phyloP scores from a whole-genome alignment of 176 grass and related monocot genomes.

The Guadua angustifolia region DNA sequence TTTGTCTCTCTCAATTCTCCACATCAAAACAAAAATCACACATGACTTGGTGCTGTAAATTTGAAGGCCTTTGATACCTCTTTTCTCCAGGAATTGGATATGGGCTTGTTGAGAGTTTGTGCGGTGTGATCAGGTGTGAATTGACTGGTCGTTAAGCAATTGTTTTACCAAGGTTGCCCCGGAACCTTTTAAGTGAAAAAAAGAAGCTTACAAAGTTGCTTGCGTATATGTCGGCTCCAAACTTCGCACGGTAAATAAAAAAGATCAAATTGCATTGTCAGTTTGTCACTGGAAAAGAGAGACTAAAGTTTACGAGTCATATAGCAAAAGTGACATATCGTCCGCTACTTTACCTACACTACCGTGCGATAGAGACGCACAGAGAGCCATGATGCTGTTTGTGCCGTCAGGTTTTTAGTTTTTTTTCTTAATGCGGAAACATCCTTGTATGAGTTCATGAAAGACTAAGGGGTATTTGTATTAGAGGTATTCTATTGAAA shows the following conservation, averaged over 20 bases:
- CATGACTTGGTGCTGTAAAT: neutral
- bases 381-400: neutral
- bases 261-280: slow-evolving; percentile 8
- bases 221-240: neutral
- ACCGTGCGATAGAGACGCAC: neutral
- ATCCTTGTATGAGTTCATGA: neutral
- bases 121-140: slow-evolving; percentile 15
- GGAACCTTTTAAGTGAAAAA: neutral
- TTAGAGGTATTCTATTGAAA: too few relatives aligned
- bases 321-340: slow-evolving; percentile 6
- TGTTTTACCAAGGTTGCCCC: neutral
- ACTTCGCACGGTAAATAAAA: slow-evolving; percentile 37
- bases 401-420: neutral
- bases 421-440: neutral
- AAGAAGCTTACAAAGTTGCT: slow-evolving; percentile 23
- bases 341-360: neutral
- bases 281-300: slow-evolving; percentile 15
- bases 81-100: neutral
- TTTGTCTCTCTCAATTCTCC: too few relatives aligned
- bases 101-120: neutral
- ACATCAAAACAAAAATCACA: too few relatives aligned
- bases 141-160: neutral
- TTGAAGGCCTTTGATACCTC: neutral
- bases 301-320: neutral
- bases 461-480: too few relatives aligned